A percentile compares a stretch with the other conserved stretches of the same genome.
Evolutionary conservation across 2,329 filamentous ascomycete species (phyloP).

Genomic region (Hypoxylon sp.): DNA sequence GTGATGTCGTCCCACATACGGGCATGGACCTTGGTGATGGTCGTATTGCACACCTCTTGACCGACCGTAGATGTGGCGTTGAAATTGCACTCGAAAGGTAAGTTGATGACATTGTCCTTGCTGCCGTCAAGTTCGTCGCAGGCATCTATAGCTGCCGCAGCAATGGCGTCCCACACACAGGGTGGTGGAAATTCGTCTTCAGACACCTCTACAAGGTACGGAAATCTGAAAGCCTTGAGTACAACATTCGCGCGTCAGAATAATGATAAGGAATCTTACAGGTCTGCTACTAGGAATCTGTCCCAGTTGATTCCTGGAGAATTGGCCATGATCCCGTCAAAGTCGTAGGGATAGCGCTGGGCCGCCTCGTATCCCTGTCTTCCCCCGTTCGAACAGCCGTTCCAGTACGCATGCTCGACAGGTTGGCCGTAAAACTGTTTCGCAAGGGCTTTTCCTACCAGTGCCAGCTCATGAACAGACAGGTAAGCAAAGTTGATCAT

Average conservation of each 20-base stretch:
- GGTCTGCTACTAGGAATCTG: constrained; percentile 17
- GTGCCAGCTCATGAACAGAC: constrained; percentile 55
- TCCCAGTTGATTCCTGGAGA: constrained; percentile 45
- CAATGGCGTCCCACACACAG: constrained; percentile 43
- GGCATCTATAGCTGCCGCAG: constrained; percentile 51
- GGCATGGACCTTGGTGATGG: constrained; percentile 45
- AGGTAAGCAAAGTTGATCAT: constrained; percentile 47
- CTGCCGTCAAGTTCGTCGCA: constrained; percentile 60
- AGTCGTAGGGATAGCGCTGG: constrained; percentile 60
- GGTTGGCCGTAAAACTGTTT: constrained; percentile 56
- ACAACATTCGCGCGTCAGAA: too few relatives aligned
- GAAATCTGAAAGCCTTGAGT: too few relatives aligned
- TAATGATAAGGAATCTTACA: too few relatives aligned
- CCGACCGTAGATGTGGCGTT: constrained; percentile 51
- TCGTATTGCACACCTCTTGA: constrained; percentile 30
- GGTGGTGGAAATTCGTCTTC: constrained; percentile 34
- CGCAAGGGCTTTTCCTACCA: constrained; percentile 57
- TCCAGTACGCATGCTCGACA: constrained; percentile 59
- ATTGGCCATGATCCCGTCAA: constrained; percentile 60
- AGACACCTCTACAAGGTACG: too few relatives aligned
- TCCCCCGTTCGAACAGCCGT: constrained; percentile 63
- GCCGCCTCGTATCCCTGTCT: constrained; percentile 61
- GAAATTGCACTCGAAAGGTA: constrained; percentile 52
- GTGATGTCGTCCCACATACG: constrained; percentile 30
- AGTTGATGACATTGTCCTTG: constrained; percentile 56